Percentiles rank a stretch among this genome's conserved stretches.
These are phyloP conservation scores for Ceratocystis lukuohia DNA, from an alignment of 2,329 filamentous ascomycete genomes.

Conservation along the genomic window DNA sequence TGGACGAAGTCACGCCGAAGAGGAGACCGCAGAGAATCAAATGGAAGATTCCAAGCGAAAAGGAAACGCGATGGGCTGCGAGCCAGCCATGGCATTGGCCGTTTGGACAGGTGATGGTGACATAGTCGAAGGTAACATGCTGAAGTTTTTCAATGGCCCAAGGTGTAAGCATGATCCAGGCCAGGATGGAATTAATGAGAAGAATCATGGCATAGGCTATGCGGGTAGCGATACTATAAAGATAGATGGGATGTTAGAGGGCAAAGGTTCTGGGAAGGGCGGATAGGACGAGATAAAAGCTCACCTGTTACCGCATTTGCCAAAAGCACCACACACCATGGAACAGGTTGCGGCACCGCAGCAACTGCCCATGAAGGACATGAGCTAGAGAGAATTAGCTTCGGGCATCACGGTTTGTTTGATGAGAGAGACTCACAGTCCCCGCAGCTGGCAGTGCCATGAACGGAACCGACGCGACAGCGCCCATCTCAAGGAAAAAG, in stretches of 20 bases:
- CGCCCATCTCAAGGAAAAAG: constrained; percentile 56
- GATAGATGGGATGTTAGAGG: constrained; percentile 20
- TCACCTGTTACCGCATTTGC: constrained; percentile 91
- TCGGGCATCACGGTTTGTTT: not conserved
- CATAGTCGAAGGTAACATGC: constrained; percentile 83
- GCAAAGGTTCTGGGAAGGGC: not conserved
- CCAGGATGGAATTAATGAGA: constrained; percentile 88
- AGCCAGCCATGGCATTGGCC: constrained; percentile 91
- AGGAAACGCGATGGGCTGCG: constrained; percentile 94
- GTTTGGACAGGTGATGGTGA: constrained; percentile 84
- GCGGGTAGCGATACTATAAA: constrained; percentile 73
- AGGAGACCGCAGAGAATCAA: constrained; percentile 72
- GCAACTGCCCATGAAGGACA: constrained; percentile 75
- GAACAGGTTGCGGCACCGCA: constrained; percentile 95
- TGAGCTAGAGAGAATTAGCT: constrained; percentile 37
- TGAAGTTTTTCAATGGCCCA: constrained; percentile 97
- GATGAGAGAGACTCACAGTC: constrained; percentile 48
- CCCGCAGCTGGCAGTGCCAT: constrained; percentile 75
- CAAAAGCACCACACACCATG: constrained; percentile 87
- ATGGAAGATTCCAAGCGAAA: constrained; percentile 89
- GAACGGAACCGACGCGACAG: constrained; percentile 76
- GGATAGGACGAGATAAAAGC: not conserved
- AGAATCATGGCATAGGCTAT: constrained; percentile 93
- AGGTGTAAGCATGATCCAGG: constrained; percentile 98
- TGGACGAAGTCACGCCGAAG: constrained; percentile 74